Conservation (phyloP, 169 alveolate genomes). For the Cystoisospora suis region DNA sequence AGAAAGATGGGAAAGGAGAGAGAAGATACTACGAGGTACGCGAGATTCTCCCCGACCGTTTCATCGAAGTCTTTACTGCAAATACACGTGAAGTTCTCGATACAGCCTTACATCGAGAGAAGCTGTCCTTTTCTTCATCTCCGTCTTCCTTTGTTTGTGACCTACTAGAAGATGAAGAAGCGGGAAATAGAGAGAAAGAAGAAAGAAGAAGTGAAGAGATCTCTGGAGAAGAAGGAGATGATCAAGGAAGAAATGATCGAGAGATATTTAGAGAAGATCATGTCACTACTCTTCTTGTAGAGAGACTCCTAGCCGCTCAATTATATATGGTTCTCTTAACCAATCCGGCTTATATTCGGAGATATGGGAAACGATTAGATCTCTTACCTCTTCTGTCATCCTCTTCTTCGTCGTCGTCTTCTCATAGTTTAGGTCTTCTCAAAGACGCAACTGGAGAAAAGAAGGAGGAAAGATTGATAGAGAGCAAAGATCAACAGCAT, state of each 20-base stretch:
- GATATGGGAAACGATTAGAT: conserved; percentile 7
- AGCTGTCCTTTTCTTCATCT: too few species aligned
- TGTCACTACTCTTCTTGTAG: not conserved
- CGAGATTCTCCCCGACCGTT: not conserved
- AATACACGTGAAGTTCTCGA: not conserved
- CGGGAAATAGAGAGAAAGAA: too few species aligned
- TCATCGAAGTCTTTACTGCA: not conserved
- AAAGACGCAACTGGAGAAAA: not conserved
- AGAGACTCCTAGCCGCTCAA: not conserved
- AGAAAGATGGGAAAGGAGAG: too few species aligned
- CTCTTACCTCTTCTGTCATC: not conserved
- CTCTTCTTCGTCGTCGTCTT: not conserved
- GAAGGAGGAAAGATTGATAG: too few species aligned
- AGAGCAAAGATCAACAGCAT: too few species aligned
- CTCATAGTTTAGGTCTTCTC: not conserved
- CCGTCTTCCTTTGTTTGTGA: too few species aligned
- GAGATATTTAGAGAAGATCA: not conserved
- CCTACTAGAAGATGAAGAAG: too few species aligned
- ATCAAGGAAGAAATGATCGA: not conserved
- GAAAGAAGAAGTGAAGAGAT: too few species aligned
- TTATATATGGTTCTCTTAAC: conserved; percentile 4
- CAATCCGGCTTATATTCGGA: conserved; percentile 19
- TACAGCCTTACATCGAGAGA: not conserved
- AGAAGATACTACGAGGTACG: not conserved
- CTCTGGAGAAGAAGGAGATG: too few species aligned